These are phyloP conservation scores for Poa annua DNA, from an alignment of 176 grass and related monocot genomes.

Conservation along the genomic window DNA sequence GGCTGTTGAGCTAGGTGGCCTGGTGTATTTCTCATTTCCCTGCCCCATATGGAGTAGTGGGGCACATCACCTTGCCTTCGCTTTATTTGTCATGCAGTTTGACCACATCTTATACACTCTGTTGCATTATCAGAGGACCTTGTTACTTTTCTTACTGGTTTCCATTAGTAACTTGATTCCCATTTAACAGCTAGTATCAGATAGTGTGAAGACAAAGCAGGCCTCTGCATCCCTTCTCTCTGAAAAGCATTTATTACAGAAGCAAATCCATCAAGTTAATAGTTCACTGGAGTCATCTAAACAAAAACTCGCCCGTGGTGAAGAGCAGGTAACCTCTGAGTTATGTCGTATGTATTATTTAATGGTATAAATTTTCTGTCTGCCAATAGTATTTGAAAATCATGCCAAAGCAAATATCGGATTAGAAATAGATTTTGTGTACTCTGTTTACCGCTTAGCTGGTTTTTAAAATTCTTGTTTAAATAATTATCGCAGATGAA, in stretches of 20 bases:
- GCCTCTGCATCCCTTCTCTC: conserved; percentile 74
- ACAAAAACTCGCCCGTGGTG: conserved; percentile 67
- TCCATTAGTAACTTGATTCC: conserved; percentile 44
- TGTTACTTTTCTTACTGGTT: background rate
- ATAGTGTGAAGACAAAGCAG: conserved; percentile 97
- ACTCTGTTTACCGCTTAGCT: background rate
- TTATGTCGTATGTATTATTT: conserved; percentile 29
- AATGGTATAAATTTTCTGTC: conserved; percentile 23
- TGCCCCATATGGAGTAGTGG: background rate
- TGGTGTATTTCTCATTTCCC: background rate
- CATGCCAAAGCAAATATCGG: background rate
- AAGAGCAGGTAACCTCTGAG: conserved; percentile 78
- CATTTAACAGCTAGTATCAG: conserved; percentile 79
- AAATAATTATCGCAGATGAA: conserved; percentile 65
- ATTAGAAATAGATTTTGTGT: background rate
- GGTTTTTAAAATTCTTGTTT: conserved; percentile 30
- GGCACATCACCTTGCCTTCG: background rate
- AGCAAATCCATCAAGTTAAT: conserved; percentile 85
- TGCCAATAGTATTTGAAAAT: background rate
- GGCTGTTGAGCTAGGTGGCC: conserved; percentile 9
- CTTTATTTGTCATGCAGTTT: background rate
- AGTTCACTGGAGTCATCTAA: conserved; percentile 73
- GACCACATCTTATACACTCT: conserved; percentile 14
- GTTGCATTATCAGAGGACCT: background rate
- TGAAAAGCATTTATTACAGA: conserved; percentile 83